Base-by-base conservation (phyloP, 441 rosid species). In the Arabidopsis lyrata region DNA sequence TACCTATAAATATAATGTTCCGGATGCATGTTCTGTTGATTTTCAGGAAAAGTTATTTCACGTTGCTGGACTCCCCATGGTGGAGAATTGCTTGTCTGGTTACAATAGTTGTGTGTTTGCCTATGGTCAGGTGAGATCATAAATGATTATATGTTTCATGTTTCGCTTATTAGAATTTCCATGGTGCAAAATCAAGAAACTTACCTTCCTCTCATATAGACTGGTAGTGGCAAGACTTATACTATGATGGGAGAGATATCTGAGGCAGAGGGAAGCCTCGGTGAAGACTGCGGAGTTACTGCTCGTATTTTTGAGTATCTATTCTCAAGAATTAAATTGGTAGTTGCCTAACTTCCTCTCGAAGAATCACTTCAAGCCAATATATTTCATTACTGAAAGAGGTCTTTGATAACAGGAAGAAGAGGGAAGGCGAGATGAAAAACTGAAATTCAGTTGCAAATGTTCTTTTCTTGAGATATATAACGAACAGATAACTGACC, bases 181-280 rank as follows among this genome's bases (percentile, higher is more conserved):
- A 8, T 53, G 59, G 42, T 66, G 58, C 66, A 61, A 45, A 39
- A 54, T 60, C 16, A 24, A 36, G 57, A 63, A 52, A 63, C 62
- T 73, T 56, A 15, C 6, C 54, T 36, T 72, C 9, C 24, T 79
- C 36, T 65, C 60, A 2, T 89, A 75, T 90, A 94, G 99, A 94
- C 99, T 57, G 99, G 97, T 70, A 94, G 97, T 81, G 99, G 99
- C 71, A 94, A 94, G 86, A 94, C 99, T 4, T 84, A 94, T 70
- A 94, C 99, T 34, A 92, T 94, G 97, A 87, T 94, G 97, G 97
- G 99, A 20, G 95, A 90, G 72, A 86, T 94, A 77, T 70, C 80
- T 74, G 87, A 83, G 63, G 79, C 70, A 38, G 94, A 86, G 74
- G 90, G 76, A 66, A 61, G 77, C 66, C 84, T 87, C 13, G 72